These are phyloP conservation scores for Colletotrichum chrysophilum DNA, from an alignment of 2,329 filamentous ascomycete genomes.

Conservation along the genomic window DNA sequence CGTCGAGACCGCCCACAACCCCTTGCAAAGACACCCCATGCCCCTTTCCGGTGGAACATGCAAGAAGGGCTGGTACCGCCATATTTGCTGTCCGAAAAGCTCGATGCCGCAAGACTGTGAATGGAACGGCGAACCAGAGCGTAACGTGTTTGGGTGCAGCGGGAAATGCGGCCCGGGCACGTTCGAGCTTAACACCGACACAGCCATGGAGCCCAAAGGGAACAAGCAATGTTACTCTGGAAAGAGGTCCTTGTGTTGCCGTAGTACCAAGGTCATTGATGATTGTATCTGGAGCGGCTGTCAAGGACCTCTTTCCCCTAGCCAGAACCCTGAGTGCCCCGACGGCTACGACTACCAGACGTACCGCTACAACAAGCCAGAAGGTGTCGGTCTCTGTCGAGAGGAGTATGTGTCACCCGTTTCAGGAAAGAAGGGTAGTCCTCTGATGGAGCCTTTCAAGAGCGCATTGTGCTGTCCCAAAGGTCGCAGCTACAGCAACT, in stretches of 20 bases:
- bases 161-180: slow-evolving; percentile 19
- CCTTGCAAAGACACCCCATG: background rate
- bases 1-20: slow-evolving; percentile 11
- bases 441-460: slow-evolving; percentile 14
- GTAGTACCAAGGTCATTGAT: slow-evolving; percentile 24
- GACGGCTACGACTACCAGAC: background rate
- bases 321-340: background rate
- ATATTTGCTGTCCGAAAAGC: slow-evolving; percentile 33
- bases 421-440: background rate
- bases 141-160: background rate
- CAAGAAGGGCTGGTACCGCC: slow-evolving; percentile 26
- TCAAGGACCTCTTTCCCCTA: slow-evolving; percentile 7
- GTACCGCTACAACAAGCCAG: background rate
- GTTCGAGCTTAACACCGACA: slow-evolving; percentile 23
- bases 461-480: slow-evolving; percentile 21
- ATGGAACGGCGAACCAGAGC: slow-evolving; percentile 28
- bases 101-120: slow-evolving; percentile 31
- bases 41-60: slow-evolving; percentile 7
- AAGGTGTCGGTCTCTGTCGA: background rate
- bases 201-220: slow-evolving; percentile 14
- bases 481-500: background rate
- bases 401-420: background rate
- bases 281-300: slow-evolving; percentile 28
- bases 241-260: slow-evolving; percentile 24
- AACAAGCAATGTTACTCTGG: slow-evolving; percentile 14